Conservation (phyloP, 2,329 filamentous ascomycete genomes). For the Ceratocystis diversiconidia region DNA sequence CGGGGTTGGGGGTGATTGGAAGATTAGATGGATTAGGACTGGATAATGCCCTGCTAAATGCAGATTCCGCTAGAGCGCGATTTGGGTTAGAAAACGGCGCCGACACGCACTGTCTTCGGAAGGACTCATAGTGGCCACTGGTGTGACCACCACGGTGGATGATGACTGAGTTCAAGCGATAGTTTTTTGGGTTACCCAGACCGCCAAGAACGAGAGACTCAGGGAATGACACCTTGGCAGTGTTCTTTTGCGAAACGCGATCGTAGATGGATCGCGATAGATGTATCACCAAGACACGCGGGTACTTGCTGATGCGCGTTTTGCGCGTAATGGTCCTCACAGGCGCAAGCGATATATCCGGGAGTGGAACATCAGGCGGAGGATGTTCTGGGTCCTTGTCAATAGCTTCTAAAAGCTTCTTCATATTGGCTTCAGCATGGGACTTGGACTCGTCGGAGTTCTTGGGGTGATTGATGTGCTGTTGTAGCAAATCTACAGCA, state of each 20-base stretch:
- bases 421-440: conserved; percentile 42
- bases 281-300: conserved; percentile 81
- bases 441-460: conserved; percentile 30
- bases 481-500: conserved; percentile 50
- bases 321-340: conserved; percentile 75
- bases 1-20: conserved; percentile 27
- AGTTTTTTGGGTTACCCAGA: conserved; percentile 61
- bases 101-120: conserved; percentile 63
- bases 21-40: conserved; percentile 24
- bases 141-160: conserved; percentile 93
- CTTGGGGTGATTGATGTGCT: conserved; percentile 41
- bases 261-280: conserved; percentile 89
- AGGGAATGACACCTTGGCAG: conserved; percentile 84
- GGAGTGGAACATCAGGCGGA: conserved; percentile 40
- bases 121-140: conserved; percentile 94
- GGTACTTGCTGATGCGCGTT: conserved; percentile 74
- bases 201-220: conserved; percentile 74
- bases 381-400: conserved; percentile 68
- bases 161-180: conserved; percentile 73
- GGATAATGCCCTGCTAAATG: conserved; percentile 52
- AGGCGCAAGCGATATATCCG: conserved; percentile 59
- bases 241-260: conserved; percentile 74
- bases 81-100: conserved; percentile 72
- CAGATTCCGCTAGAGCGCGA: conserved; percentile 59
- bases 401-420: conserved; percentile 54